phyloP scores from a whole-genome alignment of 352 stramenopile genomes.

The Globisporangium acanthophoron region DNA sequence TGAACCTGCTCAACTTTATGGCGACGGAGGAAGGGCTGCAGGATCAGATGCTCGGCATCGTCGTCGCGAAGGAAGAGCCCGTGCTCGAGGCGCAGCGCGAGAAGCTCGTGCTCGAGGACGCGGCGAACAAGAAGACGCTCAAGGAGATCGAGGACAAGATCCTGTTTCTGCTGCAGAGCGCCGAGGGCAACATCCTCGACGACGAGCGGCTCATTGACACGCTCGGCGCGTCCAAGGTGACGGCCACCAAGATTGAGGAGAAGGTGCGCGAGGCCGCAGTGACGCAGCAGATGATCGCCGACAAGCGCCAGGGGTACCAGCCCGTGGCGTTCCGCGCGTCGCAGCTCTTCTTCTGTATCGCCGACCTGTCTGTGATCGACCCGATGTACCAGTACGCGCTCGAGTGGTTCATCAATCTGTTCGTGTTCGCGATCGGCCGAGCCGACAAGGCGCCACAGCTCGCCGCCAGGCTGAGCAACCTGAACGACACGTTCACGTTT shows the following conservation, averaged over 20 bases:
- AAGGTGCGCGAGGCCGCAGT: constrained; percentile 91
- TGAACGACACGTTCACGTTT: constrained; percentile 95
- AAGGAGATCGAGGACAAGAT: constrained; percentile 98
- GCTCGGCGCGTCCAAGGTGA: constrained; percentile 90
- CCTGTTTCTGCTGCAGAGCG: constrained; percentile 88
- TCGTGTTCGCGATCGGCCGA: constrained; percentile 87
- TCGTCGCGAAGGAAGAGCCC: constrained; percentile 91
- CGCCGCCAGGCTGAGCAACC: constrained; percentile 73
- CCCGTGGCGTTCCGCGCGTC: constrained; percentile 88
- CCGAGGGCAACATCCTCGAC: constrained; percentile 94
- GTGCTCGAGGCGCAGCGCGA: constrained; percentile 91
- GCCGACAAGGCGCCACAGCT: constrained; percentile 76
- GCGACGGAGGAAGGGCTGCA: constrained; percentile 92
- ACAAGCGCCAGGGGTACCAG: constrained; percentile 89
- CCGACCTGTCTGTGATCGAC: constrained; percentile 89
- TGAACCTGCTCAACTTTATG: constrained; percentile 97
- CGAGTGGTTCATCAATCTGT: constrained; percentile 95
- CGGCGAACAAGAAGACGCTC: constrained; percentile 92
- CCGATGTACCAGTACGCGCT: constrained; percentile 97
- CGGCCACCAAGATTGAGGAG: constrained; percentile 92
- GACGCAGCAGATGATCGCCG: constrained; percentile 91
- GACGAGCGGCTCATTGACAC: constrained; percentile 95
- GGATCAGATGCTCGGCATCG: constrained; percentile 95
- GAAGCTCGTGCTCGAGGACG: constrained; percentile 92
- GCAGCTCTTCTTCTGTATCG: constrained; percentile 95